Base-by-base conservation (phyloP, 306 rosid species). In the Datisca glomerata region DNA sequence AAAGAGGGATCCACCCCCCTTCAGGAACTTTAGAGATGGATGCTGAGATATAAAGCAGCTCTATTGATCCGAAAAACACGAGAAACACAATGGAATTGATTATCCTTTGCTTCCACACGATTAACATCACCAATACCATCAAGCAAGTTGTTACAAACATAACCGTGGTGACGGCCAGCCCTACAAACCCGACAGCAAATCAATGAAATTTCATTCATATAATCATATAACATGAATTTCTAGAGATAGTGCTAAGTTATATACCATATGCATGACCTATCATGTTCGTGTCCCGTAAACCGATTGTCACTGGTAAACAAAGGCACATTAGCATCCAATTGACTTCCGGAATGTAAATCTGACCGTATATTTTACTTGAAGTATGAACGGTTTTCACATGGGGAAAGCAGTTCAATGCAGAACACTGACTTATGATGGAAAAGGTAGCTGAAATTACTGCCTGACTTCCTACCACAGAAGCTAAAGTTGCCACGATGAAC, bases 301-400 rank as follows among this genome's bases (percentile, higher is more conserved):
- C 80, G 21, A 77, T 51, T 17, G 86, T 77, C 48, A 81, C 60
- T 25, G 73, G 78, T 45, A 76, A 60, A 65, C 77, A 67, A 35
- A 81, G 70, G 78, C 72, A 70, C 93, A 81, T 76, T 24, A 81
- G 21, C 65, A 77, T 62, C 93, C 93, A 81, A 55, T 81, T 81
- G 55, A 71, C 50, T 57, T 81, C 93, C 20, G 86, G 83, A 45
- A 81, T 81, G 79, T 81, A 81, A 38, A 81, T 70, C 64, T 65
- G 93, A 54, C 93, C 93, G 38, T 59, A 68, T 54, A 81, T 74
- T 49, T 56, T 57, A 22, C 68, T 77, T 5, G 86, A 81, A 21
- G 93, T 76, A 45, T 81, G 86, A 44, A 68, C 36, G 41, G 57
- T 58, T 67, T 78, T 77, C 23, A 81, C 86, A 4, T 41, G 60